Conservation (phyloP, 2,329 filamentous ascomycete genomes). For the Fusarium sterilihyphosum region DNA sequence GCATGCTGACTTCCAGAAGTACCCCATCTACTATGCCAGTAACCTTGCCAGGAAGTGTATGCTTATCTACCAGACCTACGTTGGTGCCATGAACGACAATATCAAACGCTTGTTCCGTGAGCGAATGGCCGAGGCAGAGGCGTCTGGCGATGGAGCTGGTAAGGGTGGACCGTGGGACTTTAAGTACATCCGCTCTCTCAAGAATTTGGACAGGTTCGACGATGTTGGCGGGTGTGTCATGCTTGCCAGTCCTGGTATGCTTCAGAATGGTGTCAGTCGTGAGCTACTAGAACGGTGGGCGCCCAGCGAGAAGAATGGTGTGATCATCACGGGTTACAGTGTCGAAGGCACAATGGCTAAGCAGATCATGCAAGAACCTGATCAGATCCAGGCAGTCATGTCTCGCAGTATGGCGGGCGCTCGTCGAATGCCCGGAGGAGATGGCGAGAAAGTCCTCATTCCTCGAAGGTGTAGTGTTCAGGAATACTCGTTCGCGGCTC, state of each 20-base stretch:
- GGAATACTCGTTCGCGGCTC: conserved; percentile 94
- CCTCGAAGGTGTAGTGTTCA: conserved; percentile 91
- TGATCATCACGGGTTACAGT: conserved; percentile 97
- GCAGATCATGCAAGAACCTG: conserved; percentile 92
- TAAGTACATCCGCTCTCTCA: conserved; percentile 89
- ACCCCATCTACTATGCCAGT: conserved; percentile 97
- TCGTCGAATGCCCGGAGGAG: conserved; percentile 69
- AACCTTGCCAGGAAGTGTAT: conserved; percentile 97
- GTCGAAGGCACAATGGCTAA: conserved; percentile 99
- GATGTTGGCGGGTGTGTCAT: conserved; percentile 96
- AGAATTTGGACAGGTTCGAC: conserved; percentile 94
- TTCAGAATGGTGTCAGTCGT: conserved; percentile 94
- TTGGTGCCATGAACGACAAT: conserved; percentile 98
- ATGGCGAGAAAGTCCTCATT: conserved; percentile 90
- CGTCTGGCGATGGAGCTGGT: conserved; percentile 75
- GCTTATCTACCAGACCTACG: conserved; percentile 98
- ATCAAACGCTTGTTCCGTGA: conserved; percentile 96
- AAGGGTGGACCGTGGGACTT: conserved; percentile 97
- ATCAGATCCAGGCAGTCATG: conserved; percentile 95
- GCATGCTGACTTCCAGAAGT: conserved; percentile 86
- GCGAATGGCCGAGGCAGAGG: conserved; percentile 89
- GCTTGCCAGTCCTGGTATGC: conserved; percentile 97
- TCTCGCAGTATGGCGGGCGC: conserved; percentile 73
- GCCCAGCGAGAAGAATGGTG: conserved; percentile 95
- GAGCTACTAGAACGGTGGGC: conserved; percentile 96